Conservation (phyloP, 768 basidiomycete genomes). For the Amanita molliuscula region DNA sequence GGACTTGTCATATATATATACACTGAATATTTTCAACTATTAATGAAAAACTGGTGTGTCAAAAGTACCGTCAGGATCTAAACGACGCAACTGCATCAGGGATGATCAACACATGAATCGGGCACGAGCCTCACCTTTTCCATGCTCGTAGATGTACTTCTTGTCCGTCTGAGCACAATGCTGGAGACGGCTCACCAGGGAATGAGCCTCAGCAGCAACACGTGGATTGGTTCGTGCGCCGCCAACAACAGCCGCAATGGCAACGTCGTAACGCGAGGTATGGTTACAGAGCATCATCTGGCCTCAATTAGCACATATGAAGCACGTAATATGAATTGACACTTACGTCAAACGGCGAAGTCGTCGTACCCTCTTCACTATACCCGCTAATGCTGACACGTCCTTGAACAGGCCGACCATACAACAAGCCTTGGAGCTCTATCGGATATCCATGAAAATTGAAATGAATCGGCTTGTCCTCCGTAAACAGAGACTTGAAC, state of each 20-base stretch:
- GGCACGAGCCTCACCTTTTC: background rate
- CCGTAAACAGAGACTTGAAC: conserved; percentile 66
- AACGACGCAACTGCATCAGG: background rate
- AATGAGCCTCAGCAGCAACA: conserved; percentile 50
- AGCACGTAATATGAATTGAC: background rate
- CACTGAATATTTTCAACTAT: background rate
- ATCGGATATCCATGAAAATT: conserved; percentile 81
- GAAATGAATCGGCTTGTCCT: conserved; percentile 58
- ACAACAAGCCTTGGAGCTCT: conserved; percentile 58
- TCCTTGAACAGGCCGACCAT: conserved; percentile 38
- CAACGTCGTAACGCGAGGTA: conserved; percentile 60
- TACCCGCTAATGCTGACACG: conserved; percentile 50
- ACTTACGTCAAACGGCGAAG: conserved; percentile 68
- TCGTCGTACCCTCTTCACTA: conserved; percentile 69
- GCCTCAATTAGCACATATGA: background rate
- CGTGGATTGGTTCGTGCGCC: conserved; percentile 40
- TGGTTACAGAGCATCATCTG: conserved; percentile 70
- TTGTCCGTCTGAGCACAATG: background rate
- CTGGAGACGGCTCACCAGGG: conserved; percentile 10
- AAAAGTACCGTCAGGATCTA: conserved; percentile 1
- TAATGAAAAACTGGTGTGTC: background rate
- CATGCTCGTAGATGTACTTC: background rate
- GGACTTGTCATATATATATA: too few relatives aligned
- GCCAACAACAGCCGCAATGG: conserved; percentile 47
- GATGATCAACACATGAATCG: background rate